Evolutionary conservation across 1,139 yeast genomes (phyloP), one percentile per base, ranked within the genome.

Genomic region (Hansenula lynferdii): DNA sequence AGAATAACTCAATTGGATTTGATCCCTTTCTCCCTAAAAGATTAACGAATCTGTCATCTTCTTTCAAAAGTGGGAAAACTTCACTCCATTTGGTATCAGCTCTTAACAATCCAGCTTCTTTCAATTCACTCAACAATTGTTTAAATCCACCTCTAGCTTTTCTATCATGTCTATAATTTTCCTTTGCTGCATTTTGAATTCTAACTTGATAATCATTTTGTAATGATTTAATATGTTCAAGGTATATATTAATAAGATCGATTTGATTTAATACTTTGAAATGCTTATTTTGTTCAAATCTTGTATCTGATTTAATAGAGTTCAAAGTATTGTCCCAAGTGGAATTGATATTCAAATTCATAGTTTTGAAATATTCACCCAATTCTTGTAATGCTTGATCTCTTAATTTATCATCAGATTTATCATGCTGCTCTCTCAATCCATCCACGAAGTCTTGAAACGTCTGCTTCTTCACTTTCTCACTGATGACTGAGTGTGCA

Each of bases 11-110:
- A 27, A 83, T 56, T 0, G 96, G 85, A 1, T 80, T 70, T 0
- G 97, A 87, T 0, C 97, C 97, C 31, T 77, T 70, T 42, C 90
- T 71, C 0, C 95, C 96, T 43, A 89, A 71, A 31, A 87, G 51
- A 18, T 72, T 77, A 14, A 73, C 56, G 53, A 83, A 87, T 15
- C 78, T 64, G 37, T 67, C 70, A 42, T 83, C 83, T 22, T 74
- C 71, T 47, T 77, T 78, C 2, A 89, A 53, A 4, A 57, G 42
- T 0, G 74, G 67, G 27, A 75, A 67, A 7, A 85, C 55, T 20
- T 79, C 80, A 39, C 61, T 63, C 80, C 94, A 87, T 39, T 61
- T 67, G 1, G 86, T 68, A 38, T 70, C 73, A 3, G 84, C 77
- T 17, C 64, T 69, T 16, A 84, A 68, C n/a, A 55, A 47, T 2